phyloP scores from a whole-genome alignment of 768 basidiomycete genomes.

The Asterophora lycoperdoides region DNA sequence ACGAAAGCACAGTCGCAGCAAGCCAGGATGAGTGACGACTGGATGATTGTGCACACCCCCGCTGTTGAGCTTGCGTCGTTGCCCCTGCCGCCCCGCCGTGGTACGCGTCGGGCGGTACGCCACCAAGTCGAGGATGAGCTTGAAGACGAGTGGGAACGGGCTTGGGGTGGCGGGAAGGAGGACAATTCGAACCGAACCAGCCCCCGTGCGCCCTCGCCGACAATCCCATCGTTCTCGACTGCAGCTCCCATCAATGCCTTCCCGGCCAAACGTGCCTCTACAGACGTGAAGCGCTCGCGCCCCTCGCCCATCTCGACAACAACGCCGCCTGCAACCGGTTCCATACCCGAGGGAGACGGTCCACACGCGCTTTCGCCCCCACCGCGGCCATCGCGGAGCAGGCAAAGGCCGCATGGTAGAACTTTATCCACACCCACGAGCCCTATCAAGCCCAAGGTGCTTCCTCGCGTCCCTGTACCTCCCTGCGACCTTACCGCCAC shows the following conservation, averaged over 20 bases:
- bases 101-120: neutral
- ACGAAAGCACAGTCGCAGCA: neutral
- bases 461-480: neutral
- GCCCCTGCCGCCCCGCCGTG: conserved; percentile 34
- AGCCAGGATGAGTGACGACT: conserved; percentile 22
- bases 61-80: conserved; percentile 32
- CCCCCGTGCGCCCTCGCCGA: conserved; percentile 30
- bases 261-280: conserved; percentile 9
- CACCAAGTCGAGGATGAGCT: neutral
- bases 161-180: conserved; percentile 1
- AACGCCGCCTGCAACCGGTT: no score
- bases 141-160: conserved; percentile 7
- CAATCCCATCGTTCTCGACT: conserved; percentile 49
- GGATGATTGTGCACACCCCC: conserved; percentile 32
- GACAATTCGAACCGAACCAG: neutral
- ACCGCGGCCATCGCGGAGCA: conserved; percentile 17
- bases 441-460: neutral
- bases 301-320: conserved; percentile 8
- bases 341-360: neutral
- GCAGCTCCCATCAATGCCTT: conserved; percentile 45
- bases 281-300: conserved; percentile 13
- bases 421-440: conserved; percentile 3
- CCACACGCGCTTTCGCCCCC: conserved; percentile 17
- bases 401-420: neutral
- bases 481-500: no score